A percentile compares a stretch with the other conserved stretches of the same genome.
Conservation (phyloP, 2,329 filamentous ascomycete species). For the Trichothecium roseum region DNA sequence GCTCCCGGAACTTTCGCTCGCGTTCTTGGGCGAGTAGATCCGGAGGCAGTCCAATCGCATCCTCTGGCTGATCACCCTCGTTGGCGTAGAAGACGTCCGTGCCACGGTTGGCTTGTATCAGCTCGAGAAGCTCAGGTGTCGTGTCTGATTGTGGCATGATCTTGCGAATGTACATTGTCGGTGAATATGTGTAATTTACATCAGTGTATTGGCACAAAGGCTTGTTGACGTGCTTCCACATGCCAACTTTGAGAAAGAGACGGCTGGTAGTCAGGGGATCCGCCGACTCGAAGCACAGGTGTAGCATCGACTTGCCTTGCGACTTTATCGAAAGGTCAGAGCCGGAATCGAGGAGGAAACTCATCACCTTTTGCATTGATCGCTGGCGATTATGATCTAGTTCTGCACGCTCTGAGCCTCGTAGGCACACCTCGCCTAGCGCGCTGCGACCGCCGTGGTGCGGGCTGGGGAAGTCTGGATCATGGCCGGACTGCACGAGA, state of each 20-base stretch:
- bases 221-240: conserved; percentile 56
- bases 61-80: conserved; percentile 41
- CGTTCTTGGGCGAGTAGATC: conserved; percentile 40
- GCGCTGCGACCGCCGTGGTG: conserved; percentile 53
- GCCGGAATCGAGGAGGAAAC: conserved; percentile 43
- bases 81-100: conserved; percentile 44
- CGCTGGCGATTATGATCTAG: conserved; percentile 31
- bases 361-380: conserved; percentile 45
- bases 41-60: conserved; percentile 39
- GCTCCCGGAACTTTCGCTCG: conserved; percentile 34
- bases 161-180: conserved; percentile 50
- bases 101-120: conserved; percentile 42
- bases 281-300: conserved; percentile 48
- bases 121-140: conserved; percentile 30
- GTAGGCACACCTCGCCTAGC: conserved; percentile 52
- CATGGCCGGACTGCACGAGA: conserved; percentile 48
- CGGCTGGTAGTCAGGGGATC: conserved; percentile 45
- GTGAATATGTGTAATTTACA: conserved; percentile 48
- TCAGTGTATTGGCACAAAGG: conserved; percentile 44
- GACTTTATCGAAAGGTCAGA: conserved; percentile 45
- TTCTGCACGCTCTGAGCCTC: conserved; percentile 39
- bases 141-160: conserved; percentile 28
- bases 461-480: conserved; percentile 54
- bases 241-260: conserved; percentile 48
- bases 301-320: conserved; percentile 46